Conservation (phyloP, 805 yeast genomes). For the Lipomyces spencermartinsiae region DNA sequence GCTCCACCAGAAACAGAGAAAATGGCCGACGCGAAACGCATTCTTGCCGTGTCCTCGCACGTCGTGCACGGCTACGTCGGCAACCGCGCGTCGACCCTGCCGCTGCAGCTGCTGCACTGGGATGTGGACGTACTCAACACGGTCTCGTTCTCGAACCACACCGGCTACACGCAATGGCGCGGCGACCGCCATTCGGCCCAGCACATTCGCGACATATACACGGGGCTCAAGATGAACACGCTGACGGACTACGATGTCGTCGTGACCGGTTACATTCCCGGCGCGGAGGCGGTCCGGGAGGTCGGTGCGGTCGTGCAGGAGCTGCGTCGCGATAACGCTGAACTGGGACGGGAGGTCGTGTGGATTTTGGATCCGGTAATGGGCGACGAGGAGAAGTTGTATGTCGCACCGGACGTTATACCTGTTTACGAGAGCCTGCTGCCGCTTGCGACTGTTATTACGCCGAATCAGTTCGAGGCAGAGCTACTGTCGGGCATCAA, state of each 20-base stretch:
- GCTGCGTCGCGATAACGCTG: constrained; percentile 44
- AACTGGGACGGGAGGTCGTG: constrained; percentile 38
- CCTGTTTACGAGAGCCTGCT: constrained; percentile 63
- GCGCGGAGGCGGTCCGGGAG: constrained; percentile 58
- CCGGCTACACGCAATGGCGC: constrained; percentile 56
- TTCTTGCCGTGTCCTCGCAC: constrained; percentile 79
- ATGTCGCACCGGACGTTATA: constrained; percentile 65
- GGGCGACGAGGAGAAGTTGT: constrained; percentile 86
- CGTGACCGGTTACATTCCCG: constrained; percentile 81
- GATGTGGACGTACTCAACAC: constrained; percentile 90
- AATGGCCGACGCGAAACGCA: constrained; percentile 36
- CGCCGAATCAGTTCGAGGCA: constrained; percentile 91
- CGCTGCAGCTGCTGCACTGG: constrained; percentile 87
- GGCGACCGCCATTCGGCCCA: constrained; percentile 61
- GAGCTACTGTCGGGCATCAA: constrained; percentile 68
- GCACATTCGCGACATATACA: constrained; percentile 56
- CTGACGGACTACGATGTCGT: constrained; percentile 63
- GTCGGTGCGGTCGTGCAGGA: constrained; percentile 54
- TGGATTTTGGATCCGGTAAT: constrained; percentile 89
- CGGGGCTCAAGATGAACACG: constrained; percentile 61
- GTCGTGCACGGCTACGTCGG: constrained; percentile 97
- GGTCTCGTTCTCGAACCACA: constrained; percentile 88
- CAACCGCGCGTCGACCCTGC: constrained; percentile 87
- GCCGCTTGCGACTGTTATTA: constrained; percentile 59
- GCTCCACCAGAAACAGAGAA: neutral